A percentile compares a stretch with the other conserved stretches of the same genome.
Conservation (phyloP, 169 alveolate genomes). For the Cryptosporidium parvum region DNA sequence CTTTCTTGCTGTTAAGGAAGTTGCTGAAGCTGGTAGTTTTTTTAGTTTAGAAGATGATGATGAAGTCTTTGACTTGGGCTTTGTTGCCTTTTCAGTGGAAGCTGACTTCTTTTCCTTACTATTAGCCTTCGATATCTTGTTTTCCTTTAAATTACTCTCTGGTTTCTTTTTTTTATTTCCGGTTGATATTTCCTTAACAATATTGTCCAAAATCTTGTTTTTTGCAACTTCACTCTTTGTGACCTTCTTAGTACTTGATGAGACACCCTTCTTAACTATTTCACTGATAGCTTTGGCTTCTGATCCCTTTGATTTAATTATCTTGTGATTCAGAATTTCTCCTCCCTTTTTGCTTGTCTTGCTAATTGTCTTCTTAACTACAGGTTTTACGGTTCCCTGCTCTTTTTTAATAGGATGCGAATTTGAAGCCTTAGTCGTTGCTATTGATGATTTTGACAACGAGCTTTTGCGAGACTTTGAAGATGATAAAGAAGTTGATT, state of each 20-base stretch:
- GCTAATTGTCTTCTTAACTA: slow-evolving; percentile 25
- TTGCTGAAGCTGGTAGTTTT: slow-evolving; percentile 59
- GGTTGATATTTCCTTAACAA: background rate
- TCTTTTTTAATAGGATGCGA: background rate
- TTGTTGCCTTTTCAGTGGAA: background rate
- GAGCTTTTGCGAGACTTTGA: slow-evolving; percentile 6
- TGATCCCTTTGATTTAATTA: slow-evolving; percentile 26
- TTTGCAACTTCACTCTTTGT: slow-evolving; percentile 23
- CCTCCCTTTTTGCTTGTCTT: slow-evolving; percentile 26
- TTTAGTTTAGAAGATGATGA: slow-evolving; percentile 11
- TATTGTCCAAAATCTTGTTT: slow-evolving; percentile 33
- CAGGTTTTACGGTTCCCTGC: background rate
- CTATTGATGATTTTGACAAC: background rate
- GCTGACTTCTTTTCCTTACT: slow-evolving; percentile 2
- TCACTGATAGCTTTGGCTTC: background rate
- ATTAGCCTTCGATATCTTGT: background rate
- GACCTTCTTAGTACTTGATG: slow-evolving; percentile 14
- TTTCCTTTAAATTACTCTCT: background rate
- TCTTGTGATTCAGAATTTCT: slow-evolving; percentile 21
- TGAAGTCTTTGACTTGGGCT: slow-evolving; percentile 1
- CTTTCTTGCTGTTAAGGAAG: slow-evolving; percentile 43
- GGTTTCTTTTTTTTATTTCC: background rate
- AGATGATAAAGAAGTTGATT: background rate
- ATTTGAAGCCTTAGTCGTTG: background rate
- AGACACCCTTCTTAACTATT: background rate